Conservation (phyloP, 1,284 basidiomycete species). For the Rhodofomes roseus region DNA sequence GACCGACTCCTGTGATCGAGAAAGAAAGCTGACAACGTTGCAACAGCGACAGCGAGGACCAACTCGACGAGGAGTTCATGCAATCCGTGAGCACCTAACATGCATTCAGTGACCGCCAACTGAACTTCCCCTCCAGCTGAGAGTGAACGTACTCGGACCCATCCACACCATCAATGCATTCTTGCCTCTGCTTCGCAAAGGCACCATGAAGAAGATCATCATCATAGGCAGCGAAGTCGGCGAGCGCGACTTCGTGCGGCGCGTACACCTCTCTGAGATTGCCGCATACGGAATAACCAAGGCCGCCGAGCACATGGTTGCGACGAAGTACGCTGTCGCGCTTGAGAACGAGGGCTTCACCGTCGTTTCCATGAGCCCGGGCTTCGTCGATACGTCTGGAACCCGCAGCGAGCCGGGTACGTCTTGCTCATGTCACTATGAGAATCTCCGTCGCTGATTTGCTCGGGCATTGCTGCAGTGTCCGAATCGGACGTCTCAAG, state of each 20-base stretch:
- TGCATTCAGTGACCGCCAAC: not conserved
- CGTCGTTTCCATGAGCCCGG: conserved; percentile 35
- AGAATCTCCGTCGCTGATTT: too few species aligned
- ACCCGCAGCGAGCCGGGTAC: not conserved
- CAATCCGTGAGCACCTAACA: conserved; percentile 6
- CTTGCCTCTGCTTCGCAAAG: conserved; percentile 33
- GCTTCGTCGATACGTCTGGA: conserved; percentile 26
- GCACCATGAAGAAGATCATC: conserved; percentile 34
- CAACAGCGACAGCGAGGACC: conserved; percentile 10
- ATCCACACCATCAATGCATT: conserved; percentile 34
- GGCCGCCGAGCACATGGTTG: conserved; percentile 35
- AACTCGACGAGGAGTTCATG: conserved; percentile 14
- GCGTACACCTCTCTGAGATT: conserved; percentile 5
- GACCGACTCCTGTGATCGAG: not conserved
- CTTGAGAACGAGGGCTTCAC: conserved; percentile 33
- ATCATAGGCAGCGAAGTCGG: conserved; percentile 29
- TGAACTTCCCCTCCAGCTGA: conserved; percentile 17
- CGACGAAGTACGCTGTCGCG: conserved; percentile 34
- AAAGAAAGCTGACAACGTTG: not conserved
- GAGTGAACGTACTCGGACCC: conserved; percentile 35
- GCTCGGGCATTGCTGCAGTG: too few species aligned
- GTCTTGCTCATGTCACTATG: not conserved
- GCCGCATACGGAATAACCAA: conserved; percentile 34
- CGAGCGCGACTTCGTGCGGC: conserved; percentile 25
- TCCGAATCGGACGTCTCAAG: too few species aligned